A percentile compares a stretch with the other conserved stretches of the same genome.
Conservation (phyloP, 2,329 filamentous ascomycete species). For the Ophiostoma himal-ulmi region DNA sequence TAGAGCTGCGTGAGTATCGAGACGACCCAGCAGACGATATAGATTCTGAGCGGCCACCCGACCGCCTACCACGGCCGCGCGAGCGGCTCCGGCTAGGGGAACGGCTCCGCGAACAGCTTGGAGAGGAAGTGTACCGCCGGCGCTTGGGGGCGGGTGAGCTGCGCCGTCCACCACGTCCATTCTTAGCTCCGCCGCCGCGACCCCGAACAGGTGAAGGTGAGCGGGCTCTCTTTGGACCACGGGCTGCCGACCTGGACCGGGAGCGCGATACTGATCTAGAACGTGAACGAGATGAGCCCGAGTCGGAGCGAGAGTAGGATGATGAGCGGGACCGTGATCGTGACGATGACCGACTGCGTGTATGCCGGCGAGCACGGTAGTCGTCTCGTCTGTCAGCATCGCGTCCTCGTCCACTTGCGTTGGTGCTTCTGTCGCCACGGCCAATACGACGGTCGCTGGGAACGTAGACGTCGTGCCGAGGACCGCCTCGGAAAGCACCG, state of each 20-base stretch:
- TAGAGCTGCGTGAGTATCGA: constrained; percentile 32
- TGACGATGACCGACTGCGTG: constrained; percentile 35
- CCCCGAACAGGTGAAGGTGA: constrained; percentile 27
- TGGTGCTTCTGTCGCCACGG: constrained; percentile 31
- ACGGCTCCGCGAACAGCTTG: constrained; percentile 40
- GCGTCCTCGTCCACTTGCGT: constrained; percentile 31
- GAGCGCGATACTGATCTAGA: constrained; percentile 20
- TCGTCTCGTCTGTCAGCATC: constrained; percentile 9
- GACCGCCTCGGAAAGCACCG: constrained; percentile 30
- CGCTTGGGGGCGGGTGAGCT: constrained; percentile 42
- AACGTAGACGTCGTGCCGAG: constrained; percentile 47
- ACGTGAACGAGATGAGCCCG: constrained; percentile 32
- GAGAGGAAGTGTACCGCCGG: constrained; percentile 45
- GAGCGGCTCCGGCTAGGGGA: constrained; percentile 46
- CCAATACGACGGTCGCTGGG: constrained; percentile 43
- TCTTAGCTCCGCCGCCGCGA: constrained; percentile 26
- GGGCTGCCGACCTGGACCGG: constrained; percentile 5
- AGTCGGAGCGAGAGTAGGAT: constrained; percentile 31
- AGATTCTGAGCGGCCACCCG: constrained; percentile 34
- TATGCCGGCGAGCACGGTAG: constrained; percentile 21
- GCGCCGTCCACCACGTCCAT: constrained; percentile 35
- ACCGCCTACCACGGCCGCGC: constrained; percentile 36
- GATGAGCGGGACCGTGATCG: constrained; percentile 21
- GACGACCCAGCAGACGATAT: constrained; percentile 31
- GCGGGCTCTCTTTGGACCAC: constrained; percentile 14